These are phyloP conservation scores for Colletotrichum agaves DNA, from an alignment of 2,329 filamentous ascomycete species.

Conservation along the genomic window DNA sequence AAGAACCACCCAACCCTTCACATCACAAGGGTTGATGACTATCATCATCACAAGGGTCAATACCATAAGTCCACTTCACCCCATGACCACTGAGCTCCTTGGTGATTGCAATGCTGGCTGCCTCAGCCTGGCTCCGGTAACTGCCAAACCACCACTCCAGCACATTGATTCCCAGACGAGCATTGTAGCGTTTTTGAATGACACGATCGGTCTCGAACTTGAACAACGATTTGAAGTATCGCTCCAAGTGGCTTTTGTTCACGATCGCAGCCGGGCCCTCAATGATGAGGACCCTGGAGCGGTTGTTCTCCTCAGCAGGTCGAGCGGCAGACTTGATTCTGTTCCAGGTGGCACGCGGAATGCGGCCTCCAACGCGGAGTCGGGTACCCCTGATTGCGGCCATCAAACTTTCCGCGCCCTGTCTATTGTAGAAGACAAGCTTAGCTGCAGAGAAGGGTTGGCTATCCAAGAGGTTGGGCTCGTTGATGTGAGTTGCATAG, in stretches of 20 bases:
- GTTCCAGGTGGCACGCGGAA: conserved; percentile 9
- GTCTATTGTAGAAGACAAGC: conserved; percentile 14
- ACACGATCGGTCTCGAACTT: conserved; percentile 9
- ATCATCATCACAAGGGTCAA: conserved; percentile 4
- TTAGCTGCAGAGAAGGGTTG: conserved; percentile 6
- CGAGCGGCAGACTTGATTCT: conserved; percentile 8
- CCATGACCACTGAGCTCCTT: neutral
- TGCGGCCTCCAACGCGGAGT: neutral
- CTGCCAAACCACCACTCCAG: conserved; percentile 27
- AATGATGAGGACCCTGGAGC: conserved; percentile 5
- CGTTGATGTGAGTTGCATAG: conserved; percentile 3
- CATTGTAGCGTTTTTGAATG: neutral
- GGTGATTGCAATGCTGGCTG: neutral
- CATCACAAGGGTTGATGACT: neutral
- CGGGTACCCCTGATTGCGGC: neutral
- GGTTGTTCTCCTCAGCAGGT: neutral
- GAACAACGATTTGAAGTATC: neutral
- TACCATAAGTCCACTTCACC: neutral
- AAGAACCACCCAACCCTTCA: no score
- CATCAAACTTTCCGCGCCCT: conserved; percentile 9
- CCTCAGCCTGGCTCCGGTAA: neutral
- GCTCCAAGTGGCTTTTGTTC: neutral
- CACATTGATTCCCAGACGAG: neutral
- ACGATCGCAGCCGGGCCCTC: neutral
- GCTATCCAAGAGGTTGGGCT: neutral